A percentile compares a stretch with the other conserved stretches of the same genome.
Conservation (phyloP, 371 early-diverging fungal genomes). For the Catenaria anguillulae region DNA sequence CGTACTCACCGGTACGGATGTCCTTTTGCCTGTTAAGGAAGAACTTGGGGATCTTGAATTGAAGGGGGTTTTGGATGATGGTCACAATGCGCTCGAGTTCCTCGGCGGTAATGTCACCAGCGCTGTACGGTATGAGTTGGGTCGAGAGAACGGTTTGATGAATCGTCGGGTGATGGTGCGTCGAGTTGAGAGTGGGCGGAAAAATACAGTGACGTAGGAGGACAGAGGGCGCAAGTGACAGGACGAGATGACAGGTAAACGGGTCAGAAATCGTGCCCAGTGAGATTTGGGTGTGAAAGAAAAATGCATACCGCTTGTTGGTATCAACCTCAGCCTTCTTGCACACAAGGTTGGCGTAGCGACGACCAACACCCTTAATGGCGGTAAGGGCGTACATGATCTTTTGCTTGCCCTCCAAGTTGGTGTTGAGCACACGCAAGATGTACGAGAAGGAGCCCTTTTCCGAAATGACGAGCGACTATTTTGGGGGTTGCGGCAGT, state of each 20-base stretch:
- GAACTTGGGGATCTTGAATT: constrained; percentile 96
- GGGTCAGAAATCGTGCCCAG: no score
- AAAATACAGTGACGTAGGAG: no score
- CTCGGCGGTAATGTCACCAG: constrained; percentile 91
- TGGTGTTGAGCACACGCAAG: constrained; percentile 99
- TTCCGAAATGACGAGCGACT: constrained; percentile 81
- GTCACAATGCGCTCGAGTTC: constrained; percentile 80
- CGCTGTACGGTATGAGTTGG: no score
- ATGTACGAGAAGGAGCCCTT: constrained; percentile 94
- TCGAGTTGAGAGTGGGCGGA: no score
- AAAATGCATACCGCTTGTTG: constrained; percentile 69
- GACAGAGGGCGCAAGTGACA: constrained; percentile 2
- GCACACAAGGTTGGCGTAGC: constrained; percentile 94
- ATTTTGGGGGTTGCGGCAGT: no score
- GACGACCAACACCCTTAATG: constrained; percentile 97
- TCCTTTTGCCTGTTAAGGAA: constrained; percentile 98
- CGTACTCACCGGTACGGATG: constrained; percentile 79
- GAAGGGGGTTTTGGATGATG: constrained; percentile 80
- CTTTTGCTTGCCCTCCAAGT: constrained; percentile 95
- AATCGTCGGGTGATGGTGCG: no score
- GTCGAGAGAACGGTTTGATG: no score
- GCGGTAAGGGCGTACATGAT: constrained; percentile 90
- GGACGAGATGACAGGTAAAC: neutral
- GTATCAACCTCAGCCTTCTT: constrained; percentile 96
- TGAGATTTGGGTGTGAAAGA: no score